Conservation (phyloP, 345 rosid species). For the Geranium brycei region DNA sequence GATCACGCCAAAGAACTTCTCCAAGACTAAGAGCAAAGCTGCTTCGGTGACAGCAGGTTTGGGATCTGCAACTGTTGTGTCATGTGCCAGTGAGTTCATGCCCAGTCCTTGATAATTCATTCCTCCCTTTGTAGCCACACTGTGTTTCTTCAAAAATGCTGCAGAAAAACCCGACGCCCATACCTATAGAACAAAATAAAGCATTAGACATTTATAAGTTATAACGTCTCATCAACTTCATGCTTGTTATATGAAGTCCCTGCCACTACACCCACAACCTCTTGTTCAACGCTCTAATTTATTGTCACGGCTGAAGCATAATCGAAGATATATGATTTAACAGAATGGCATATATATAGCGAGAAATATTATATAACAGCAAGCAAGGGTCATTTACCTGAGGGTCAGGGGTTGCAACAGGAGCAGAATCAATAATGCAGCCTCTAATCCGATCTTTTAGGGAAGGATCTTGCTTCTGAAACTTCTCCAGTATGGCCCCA, state of each 20-base stretch:
- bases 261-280: too few species aligned
- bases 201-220: too few species aligned
- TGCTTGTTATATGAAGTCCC: too few species aligned
- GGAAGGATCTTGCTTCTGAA: conserved; percentile 66
- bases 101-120: conserved; percentile 18
- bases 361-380: too few species aligned
- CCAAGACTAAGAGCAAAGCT: conserved; percentile 65
- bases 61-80: conserved; percentile 26
- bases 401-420: conserved; percentile 91
- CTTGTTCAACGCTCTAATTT: too few species aligned
- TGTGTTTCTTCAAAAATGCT: conserved; percentile 77
- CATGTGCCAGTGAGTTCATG: conserved; percentile 12
- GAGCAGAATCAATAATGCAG: conserved; percentile 95
- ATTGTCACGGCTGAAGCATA: background rate
- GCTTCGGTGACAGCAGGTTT: conserved; percentile 71
- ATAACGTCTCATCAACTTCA: too few species aligned
- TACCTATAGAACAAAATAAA: conserved; percentile 38
- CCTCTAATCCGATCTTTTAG: conserved; percentile 60
- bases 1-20: conserved; percentile 63
- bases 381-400: conserved; percentile 40
- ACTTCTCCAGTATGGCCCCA: conserved; percentile 83
- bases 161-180: conserved; percentile 99
- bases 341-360: too few species aligned
- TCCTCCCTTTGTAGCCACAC: conserved; percentile 66
- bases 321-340: background rate